A percentile compares a stretch with the other conserved stretches of the same genome.
phyloP scores from a whole-genome alignment of 768 basidiomycete species.

The Gymnopilus dilepis region DNA sequence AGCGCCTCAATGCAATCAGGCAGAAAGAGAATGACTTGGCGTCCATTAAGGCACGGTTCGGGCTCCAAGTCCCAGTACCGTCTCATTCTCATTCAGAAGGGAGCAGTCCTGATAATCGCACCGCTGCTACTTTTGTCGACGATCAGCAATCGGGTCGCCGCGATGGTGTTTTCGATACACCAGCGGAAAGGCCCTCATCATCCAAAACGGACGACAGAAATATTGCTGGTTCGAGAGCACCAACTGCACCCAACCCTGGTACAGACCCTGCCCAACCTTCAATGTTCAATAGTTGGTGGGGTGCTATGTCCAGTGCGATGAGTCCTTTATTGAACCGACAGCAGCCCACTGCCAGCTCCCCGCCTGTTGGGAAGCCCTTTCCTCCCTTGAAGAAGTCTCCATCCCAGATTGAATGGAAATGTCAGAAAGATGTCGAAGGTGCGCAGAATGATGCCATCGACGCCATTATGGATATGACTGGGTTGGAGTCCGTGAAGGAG shows the following conservation, averaged over 20 bases:
- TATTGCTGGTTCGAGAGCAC: not conserved
- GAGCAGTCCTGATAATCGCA: constrained; percentile 41
- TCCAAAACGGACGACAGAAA: not conserved
- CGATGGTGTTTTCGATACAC: not conserved
- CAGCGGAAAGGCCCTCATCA: not conserved
- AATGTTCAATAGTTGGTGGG: not conserved
- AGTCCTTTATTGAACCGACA: not conserved
- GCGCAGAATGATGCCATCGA: constrained; percentile 59
- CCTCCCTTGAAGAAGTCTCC: constrained; percentile 28
- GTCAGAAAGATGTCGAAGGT: constrained; percentile 61
- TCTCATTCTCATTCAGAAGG: constrained; percentile 41
- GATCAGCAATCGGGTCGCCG: too few relatives aligned
- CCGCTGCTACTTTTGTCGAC: too few relatives aligned
- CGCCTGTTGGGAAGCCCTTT: not conserved
- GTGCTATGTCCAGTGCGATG: not conserved
- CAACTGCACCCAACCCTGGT: not conserved
- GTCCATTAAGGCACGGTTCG: not conserved
- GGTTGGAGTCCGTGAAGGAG: constrained; percentile 67
- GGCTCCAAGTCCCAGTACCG: constrained; percentile 25
- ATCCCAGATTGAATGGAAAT: constrained; percentile 55
- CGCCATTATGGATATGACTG: constrained; percentile 70
- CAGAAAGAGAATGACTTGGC: constrained; percentile 54
- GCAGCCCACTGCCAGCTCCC: not conserved
- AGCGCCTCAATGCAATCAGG: constrained; percentile 39
- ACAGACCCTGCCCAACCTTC: not conserved